These are phyloP conservation scores for Hemerocallis citrina DNA, from an alignment of 106 monocot genomes.

Conservation along the genomic window DNA sequence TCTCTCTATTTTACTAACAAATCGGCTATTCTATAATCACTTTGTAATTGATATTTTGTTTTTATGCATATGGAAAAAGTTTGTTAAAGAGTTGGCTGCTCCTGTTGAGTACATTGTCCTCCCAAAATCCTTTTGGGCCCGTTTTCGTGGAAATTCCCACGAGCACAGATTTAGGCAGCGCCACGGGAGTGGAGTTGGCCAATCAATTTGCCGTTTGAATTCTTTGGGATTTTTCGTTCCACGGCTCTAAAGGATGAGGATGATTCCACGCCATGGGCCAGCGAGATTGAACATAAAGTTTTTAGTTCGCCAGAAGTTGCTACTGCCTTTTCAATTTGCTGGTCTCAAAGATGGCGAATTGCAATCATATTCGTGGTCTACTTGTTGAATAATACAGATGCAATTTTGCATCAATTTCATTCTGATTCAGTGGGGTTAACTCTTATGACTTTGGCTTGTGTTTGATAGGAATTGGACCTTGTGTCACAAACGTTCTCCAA, in stretches of 20 bases:
- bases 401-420: background rate
- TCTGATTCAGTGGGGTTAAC: background rate
- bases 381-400: too few relatives aligned
- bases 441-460: background rate
- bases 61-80: constrained; percentile 16
- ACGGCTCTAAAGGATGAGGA: constrained; percentile 71
- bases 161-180: constrained; percentile 79
- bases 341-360: too few relatives aligned
- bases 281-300: constrained; percentile 84
- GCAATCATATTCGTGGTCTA: too few relatives aligned
- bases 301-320: constrained; percentile 89
- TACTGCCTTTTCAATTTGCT: too few relatives aligned
- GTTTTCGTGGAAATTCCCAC: constrained; percentile 81
- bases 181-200: constrained; percentile 99
- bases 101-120: constrained; percentile 80
- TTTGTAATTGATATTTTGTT: constrained; percentile 1
- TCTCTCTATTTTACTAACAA: too few relatives aligned
- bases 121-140: constrained; percentile 85
- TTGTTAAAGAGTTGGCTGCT: constrained; percentile 71
- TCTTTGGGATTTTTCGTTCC: constrained; percentile 83
- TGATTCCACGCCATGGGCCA: constrained; percentile 56
- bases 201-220: constrained; percentile 83
- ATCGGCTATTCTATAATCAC: too few relatives aligned
- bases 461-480: constrained; percentile 85
- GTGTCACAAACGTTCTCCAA: constrained; percentile 76